phyloP scores from a whole-genome alignment of 2,329 filamentous ascomycete species.

The Fusarium musae region DNA sequence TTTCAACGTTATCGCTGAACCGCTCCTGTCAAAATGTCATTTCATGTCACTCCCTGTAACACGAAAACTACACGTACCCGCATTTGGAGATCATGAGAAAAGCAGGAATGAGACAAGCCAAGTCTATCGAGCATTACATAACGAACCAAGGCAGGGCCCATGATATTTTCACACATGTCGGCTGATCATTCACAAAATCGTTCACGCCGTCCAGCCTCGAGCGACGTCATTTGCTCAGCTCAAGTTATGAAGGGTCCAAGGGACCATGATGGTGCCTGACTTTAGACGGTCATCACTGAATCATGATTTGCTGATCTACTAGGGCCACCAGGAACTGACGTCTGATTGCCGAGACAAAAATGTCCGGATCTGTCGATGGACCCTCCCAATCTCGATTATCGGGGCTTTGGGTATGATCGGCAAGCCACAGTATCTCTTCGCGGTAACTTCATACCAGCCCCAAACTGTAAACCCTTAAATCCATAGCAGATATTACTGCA shows the following conservation, averaged over 20 bases:
- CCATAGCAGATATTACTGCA: neutral
- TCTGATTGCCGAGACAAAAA: neutral
- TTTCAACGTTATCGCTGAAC: neutral
- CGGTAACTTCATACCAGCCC: slow-evolving; percentile 10
- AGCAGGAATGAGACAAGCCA: neutral
- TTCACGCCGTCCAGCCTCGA: rapidly evolving
- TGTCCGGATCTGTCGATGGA: neutral
- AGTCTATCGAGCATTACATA: neutral
- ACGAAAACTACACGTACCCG: too few relatives aligned
- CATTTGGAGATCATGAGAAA: too few relatives aligned
- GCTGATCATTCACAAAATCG: neutral
- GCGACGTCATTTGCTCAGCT: neutral
- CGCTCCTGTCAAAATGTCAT: neutral
- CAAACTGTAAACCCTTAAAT: neutral
- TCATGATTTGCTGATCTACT: neutral
- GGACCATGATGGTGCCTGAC: neutral
- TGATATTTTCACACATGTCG: neutral
- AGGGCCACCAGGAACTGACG: neutral
- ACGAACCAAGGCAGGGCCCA: rapidly evolving
- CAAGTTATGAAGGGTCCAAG: neutral
- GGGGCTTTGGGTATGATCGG: neutral
- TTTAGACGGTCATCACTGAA: neutral
- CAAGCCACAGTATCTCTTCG: neutral
- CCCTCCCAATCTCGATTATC: rapidly evolving
- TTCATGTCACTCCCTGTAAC: too few relatives aligned